A percentile compares a stretch with the other conserved stretches of the same genome.
Evolutionary conservation across 2,329 filamentous ascomycete genomes (phyloP).

Genomic region (Balansia obtecta): DNA sequence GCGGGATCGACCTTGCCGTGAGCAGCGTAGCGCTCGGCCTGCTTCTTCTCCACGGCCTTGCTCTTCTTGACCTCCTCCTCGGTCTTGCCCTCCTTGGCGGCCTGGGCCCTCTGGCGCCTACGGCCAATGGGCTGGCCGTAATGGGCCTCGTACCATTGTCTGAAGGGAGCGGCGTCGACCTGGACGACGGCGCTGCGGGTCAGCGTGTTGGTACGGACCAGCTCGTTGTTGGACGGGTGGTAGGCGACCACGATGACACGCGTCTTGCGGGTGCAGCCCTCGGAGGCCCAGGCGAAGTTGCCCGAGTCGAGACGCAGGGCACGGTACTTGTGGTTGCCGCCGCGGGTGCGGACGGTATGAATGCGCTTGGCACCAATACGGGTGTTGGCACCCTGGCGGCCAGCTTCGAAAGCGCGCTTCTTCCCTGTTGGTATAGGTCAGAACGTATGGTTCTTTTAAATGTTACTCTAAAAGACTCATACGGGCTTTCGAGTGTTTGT

Average conservation of each 20-base stretch:
- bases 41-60: slow-evolving; percentile 94
- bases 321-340: slow-evolving; percentile 99
- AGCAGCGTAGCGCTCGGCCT: slow-evolving; percentile 70
- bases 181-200: slow-evolving; percentile 98
- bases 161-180: slow-evolving; percentile 96
- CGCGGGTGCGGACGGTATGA: slow-evolving; percentile 92
- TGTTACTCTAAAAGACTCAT: slow-evolving; percentile 24
- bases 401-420: slow-evolving; percentile 99
- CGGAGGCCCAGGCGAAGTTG: slow-evolving; percentile 99
- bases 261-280: slow-evolving; percentile 96
- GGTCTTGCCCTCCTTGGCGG: slow-evolving; percentile 44
- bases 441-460: slow-evolving; percentile 47
- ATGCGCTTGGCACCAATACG: slow-evolving; percentile 96
- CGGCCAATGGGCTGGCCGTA: slow-evolving; percentile 87
- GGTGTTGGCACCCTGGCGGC: slow-evolving; percentile 98
- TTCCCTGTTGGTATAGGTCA: slow-evolving; percentile 68
- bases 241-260: slow-evolving; percentile 97
- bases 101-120: slow-evolving; percentile 74
- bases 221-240: slow-evolving; percentile 99
- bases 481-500: slow-evolving; percentile 49
- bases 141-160: slow-evolving; percentile 99
- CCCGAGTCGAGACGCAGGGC: slow-evolving; percentile 95
- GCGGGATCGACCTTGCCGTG: slow-evolving; percentile 85
- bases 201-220: slow-evolving; percentile 99
- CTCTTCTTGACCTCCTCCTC: slow-evolving; percentile 77